Percentiles rank a stretch among this genome's conserved stretches.
phyloP scores from a whole-genome alignment of 192 early-diverging fungal species.

The Coemansia sp. region DNA sequence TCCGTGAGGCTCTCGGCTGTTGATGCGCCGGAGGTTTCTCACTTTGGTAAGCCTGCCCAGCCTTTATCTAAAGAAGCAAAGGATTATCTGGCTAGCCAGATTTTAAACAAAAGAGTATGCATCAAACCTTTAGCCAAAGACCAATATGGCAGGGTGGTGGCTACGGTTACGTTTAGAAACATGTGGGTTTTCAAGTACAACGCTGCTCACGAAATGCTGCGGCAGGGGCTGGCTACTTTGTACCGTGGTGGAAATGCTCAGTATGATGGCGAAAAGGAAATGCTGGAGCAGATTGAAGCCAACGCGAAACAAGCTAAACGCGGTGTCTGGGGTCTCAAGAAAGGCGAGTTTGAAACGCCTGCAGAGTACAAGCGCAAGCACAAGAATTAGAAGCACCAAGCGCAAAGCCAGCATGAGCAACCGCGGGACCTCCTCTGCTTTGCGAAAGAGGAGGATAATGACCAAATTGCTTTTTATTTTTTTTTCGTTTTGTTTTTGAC shows the following conservation, averaged over 20 bases:
- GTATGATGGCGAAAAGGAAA: constrained; percentile 38
- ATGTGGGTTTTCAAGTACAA: constrained; percentile 22
- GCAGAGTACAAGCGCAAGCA: constrained; percentile 41
- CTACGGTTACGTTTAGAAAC: constrained; percentile 21
- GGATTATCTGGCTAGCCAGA: constrained; percentile 23
- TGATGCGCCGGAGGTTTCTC: constrained; percentile 48
- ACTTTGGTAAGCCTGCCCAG: constrained; percentile 50
- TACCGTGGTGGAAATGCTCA: constrained; percentile 46
- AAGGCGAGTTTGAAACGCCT: constrained; percentile 23
- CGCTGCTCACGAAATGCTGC: constrained; percentile 41
- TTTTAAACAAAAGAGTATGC: constrained; percentile 24
- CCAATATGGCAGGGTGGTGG: constrained; percentile 47
- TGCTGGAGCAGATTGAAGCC: constrained; percentile 23
- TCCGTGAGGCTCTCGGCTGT: constrained; percentile 35
- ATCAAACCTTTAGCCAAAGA: constrained; percentile 40
- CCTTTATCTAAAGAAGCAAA: constrained; percentile 43
- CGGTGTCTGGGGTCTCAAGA: constrained; percentile 41
- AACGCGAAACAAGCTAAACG: constrained; percentile 27
- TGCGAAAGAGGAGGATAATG: too few relatives aligned
- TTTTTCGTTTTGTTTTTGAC: neutral
- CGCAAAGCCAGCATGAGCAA: too few relatives aligned
- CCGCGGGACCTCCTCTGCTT: too few relatives aligned
- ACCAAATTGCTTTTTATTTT: neutral
- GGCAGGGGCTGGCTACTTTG: constrained; percentile 17
- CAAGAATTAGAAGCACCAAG: too few relatives aligned